phyloP scores from a whole-genome alignment of 2,329 filamentous ascomycete species.

The Pestalotiopsis sp. region DNA sequence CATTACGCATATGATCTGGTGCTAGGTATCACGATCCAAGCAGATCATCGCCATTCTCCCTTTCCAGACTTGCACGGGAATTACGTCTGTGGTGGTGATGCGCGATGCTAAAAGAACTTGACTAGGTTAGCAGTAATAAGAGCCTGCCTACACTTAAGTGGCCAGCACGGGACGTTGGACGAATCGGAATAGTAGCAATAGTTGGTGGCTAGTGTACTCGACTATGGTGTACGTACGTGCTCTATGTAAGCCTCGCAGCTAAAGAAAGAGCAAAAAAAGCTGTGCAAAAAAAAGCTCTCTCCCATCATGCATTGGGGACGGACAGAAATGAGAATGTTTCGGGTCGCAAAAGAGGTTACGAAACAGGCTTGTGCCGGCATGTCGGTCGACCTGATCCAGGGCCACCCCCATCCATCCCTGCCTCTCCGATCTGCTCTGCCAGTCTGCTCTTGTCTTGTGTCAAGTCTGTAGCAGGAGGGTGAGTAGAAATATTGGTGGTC shows the following conservation, averaged over 20 bases:
- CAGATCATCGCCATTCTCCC: no score
- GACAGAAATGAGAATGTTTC: constrained; percentile 10
- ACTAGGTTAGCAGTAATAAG: no score
- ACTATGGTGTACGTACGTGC: not conserved
- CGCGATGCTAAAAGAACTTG: no score
- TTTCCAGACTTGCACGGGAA: no score
- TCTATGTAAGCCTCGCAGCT: not conserved
- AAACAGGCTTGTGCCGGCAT: not conserved
- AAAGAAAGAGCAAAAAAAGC: not conserved
- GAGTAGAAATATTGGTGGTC: no score
- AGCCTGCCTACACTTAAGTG: no score
- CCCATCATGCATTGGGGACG: not conserved
- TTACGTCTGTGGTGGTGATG: no score
- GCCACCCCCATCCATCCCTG: not conserved
- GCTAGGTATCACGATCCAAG: no score
- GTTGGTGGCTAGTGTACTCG: no score
- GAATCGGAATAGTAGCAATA: not conserved
- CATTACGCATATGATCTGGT: no score
- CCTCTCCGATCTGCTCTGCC: not conserved
- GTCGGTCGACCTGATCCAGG: not conserved
- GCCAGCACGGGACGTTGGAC: no score
- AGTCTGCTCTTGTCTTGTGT: not conserved
- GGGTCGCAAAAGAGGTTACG: constrained; percentile 7
- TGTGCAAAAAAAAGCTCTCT: not conserved
- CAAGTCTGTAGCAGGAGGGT: constrained; percentile 9